Conservation (phyloP, 1,284 basidiomycete genomes). For the Trichosporon sp. region DNA sequence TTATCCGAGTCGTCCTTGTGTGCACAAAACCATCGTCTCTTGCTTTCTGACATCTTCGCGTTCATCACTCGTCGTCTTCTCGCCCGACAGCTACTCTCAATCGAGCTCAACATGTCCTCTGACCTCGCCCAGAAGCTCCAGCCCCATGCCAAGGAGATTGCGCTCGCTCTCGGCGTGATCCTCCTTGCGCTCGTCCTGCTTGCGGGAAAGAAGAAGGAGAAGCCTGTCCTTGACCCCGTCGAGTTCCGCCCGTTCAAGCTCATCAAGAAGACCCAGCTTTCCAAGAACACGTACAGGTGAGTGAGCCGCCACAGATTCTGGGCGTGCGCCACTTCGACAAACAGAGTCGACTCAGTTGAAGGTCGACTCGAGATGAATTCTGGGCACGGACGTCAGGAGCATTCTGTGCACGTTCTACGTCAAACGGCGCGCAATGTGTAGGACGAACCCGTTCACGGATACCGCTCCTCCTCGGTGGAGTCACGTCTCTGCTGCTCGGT, state of each 20-base stretch:
- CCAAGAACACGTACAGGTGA: slow-evolving; percentile 91
- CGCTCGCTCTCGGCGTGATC: slow-evolving; percentile 14
- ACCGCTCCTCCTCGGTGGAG: no score
- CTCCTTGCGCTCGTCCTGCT: slow-evolving; percentile 20
- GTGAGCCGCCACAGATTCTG: slow-evolving; percentile 27
- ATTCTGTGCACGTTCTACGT: no score
- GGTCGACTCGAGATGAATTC: no score
- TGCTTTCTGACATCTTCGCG: background rate
- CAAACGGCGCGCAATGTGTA: no score
- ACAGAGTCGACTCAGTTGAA: background rate
- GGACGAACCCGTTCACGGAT: no score
- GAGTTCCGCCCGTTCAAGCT: slow-evolving; percentile 78
- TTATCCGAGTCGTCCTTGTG: background rate
- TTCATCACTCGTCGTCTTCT: background rate
- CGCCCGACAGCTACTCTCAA: background rate
- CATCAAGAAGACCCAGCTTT: slow-evolving; percentile 72
- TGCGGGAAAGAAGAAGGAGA: slow-evolving; percentile 6
- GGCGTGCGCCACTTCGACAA: background rate
- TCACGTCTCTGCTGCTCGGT: no score
- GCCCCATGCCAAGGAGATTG: slow-evolving; percentile 25
- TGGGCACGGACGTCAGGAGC: background rate
- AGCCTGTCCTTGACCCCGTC: slow-evolving; percentile 36
- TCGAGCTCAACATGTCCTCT: background rate
- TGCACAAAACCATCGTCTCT: no score
- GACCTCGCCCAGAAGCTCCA: slow-evolving; percentile 12